phyloP scores from a whole-genome alignment of 148 eudicot species.

The Hydrangea macrophylla region DNA sequence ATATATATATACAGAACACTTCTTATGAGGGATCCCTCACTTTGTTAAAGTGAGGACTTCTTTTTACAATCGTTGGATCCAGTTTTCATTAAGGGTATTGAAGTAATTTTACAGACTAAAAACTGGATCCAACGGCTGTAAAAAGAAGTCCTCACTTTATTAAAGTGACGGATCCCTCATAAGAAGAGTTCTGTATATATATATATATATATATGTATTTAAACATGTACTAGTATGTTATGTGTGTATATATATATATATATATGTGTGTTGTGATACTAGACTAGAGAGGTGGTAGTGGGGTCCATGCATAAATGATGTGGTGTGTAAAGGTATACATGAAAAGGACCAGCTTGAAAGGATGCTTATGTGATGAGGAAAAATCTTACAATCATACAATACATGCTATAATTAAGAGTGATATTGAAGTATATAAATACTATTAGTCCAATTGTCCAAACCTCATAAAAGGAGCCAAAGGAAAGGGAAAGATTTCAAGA shows the following conservation, averaged over 20 bases:
- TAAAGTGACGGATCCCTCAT: too few species aligned
- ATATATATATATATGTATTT: not conserved
- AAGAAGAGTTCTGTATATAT: not conserved
- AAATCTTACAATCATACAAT: constrained; percentile 12
- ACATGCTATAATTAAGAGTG: constrained; percentile 33
- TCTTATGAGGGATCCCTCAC: too few species aligned
- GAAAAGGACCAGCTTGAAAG: not conserved
- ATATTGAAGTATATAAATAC: constrained; percentile 19
- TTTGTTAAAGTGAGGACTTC: too few species aligned
- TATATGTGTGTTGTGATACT: too few species aligned
- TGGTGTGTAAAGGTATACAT: constrained; percentile 10
- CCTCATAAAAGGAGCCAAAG: not conserved
- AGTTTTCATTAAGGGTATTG: too few species aligned
- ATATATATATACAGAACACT: too few species aligned
- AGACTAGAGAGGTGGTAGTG: not conserved
- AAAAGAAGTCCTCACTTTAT: too few species aligned
- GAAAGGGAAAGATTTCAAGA: not conserved
- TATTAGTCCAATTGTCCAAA: constrained; percentile 13
- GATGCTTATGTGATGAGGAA: not conserved
- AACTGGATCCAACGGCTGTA: too few species aligned
- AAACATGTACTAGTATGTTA: too few species aligned
- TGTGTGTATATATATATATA: not conserved
- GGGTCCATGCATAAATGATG: constrained; percentile 16
- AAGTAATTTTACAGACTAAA: too few species aligned
- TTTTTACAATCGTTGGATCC: too few species aligned